Evolutionary conservation across 1,139 yeast genomes (phyloP), one percentile per base, ranked within the genome.

Genomic region (Hyphopichia buzzinii): DNA sequence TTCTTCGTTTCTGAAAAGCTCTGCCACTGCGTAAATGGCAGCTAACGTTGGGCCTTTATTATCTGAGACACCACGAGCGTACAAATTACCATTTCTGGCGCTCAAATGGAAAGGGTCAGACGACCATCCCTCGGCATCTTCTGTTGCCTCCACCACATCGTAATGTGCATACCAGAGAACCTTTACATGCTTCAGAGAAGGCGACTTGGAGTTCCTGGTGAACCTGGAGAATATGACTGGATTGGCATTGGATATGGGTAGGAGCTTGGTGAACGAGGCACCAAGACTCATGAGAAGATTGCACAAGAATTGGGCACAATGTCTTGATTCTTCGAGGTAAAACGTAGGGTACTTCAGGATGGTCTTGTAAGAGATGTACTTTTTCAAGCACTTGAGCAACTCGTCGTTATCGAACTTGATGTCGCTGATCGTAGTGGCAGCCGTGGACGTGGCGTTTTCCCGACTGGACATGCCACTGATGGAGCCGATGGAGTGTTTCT

Each of bases 31-130:
- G 60, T 81, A 89, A 4, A 90, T 75, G 0, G 97, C 84, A 0
- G 97, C 95, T n/a, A 89, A 62, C 3, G 85, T 67, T 0, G 98
- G 98, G 0, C 97, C 98, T 56, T 92, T 92, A 57, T 92, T 92
- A 54, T 92, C 98, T 29, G 95, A 80, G 1, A 84, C 95, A 36
- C 98, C 98, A 51, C 98, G 75, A 2, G 94, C 97, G 50, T 86
- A 85, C 42, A 92, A 58, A 52, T 83, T 89, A 0, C 97, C 98
- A 55, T 92, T 84, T 42, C 74, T 72, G 3, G 95, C 85, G 0
- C 84, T 75, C 57, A 92, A 59, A 21, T 62, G 61, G 57, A 84
- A 92, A 0, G 98, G 97, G 46, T 84, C 81, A 0, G 94, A 77
- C 4, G 68, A 58, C 97, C 97, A 92, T 32, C 64, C 66, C 13